Evolutionary conservation across 1,284 basidiomycete genomes (phyloP), one percentile per base, ranked within the genome.

Genomic region (Puccinia triticina): DNA sequence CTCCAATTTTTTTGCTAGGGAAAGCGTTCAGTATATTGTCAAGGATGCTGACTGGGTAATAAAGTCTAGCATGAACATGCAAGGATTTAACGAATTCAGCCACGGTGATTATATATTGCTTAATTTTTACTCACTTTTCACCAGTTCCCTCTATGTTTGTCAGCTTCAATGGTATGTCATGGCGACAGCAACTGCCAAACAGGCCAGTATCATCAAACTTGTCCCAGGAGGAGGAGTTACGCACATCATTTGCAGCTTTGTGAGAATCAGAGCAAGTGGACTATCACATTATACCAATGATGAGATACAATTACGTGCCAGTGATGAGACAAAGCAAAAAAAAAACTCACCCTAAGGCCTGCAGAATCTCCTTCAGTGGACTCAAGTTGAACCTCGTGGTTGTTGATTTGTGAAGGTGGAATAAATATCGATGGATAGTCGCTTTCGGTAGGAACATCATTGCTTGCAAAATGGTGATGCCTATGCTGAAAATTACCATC

Each of bases 141-240:
- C 75, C 75, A 11, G 2, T 43, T 26, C n/a, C 14, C 26, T 61
- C 21, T 18, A 64, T 77, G 23, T 64, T 77, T 14, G 4, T 43
- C 0, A 64, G 59, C 11, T n/a, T n/a, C 34, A 77, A 43, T 3
- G 26, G 57, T 1, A 64, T 29, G 23, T 77, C 37, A 21, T 77
- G 57, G 10, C 18, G 26, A 43, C 75, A 77, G 29, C 55, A 46
- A 26, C 34, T 18, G 0, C 29, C 53, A 43, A 77, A 64, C 18
- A 77, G 43, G 16, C 75, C 37, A 12, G 50, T 76, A 14, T 76
- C 74, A 76, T 59, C 34, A 76, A 14, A 76, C n/a, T 40, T 26
- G 40, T 77, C 40, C 75, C 59, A 77, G 16, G 55, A 40, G 21
- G n/a, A 16, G n/a, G 26, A n/a, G 18, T 55, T 34, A 21, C 29